Conservation (phyloP, 345 rosid genomes). For the Populus euphratica region DNA sequence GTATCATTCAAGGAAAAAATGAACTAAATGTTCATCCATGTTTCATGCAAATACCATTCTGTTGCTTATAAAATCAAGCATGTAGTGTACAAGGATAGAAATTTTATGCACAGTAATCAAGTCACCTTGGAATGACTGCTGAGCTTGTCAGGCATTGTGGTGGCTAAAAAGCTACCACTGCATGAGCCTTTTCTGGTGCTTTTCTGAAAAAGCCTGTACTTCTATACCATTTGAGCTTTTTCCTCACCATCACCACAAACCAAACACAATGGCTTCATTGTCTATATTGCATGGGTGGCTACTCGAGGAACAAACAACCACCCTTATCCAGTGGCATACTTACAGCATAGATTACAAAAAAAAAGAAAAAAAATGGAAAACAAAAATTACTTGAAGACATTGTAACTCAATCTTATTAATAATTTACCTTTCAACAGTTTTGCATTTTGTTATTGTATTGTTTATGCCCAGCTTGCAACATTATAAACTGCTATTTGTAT, state of each 20-base stretch:
- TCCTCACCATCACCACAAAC: neutral
- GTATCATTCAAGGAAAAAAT: neutral
- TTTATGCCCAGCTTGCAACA: neutral
- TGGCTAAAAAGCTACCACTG: neutral
- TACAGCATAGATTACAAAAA: neutral
- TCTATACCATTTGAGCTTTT: neutral
- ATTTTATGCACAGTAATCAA: neutral
- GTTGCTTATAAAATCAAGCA: neutral
- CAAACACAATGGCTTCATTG: too few species aligned
- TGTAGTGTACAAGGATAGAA: neutral
- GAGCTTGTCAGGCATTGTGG: neutral
- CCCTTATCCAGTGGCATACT: neutral
- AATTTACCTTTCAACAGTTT: neutral
- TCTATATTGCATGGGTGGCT: neutral
- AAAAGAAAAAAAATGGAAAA: neutral
- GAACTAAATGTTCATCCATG: too few species aligned
- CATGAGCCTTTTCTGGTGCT: neutral
- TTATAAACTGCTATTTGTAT: slow-evolving; percentile 22
- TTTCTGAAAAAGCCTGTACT: neutral
- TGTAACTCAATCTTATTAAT: neutral
- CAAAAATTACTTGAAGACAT: neutral
- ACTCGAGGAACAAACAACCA: neutral
- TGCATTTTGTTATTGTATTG: slow-evolving; percentile 7
- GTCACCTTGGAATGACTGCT: neutral
- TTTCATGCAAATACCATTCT: neutral